A percentile compares a stretch with the other conserved stretches of the same genome.
phyloP scores from a whole-genome alignment of 129 eudicot species.

The Gnaphalium uliginosum region DNA sequence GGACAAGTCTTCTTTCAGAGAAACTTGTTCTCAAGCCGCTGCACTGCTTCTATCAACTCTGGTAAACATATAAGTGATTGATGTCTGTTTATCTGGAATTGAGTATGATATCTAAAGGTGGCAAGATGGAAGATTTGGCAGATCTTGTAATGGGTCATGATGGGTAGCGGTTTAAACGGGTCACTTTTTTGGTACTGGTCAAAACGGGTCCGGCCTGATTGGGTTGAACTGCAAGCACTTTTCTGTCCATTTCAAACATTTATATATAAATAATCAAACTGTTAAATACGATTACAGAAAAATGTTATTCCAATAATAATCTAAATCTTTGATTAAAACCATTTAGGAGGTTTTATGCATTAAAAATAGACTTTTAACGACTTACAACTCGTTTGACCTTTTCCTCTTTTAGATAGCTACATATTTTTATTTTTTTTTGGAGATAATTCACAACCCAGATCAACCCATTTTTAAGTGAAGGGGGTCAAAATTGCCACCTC shows the following conservation, averaged over 20 bases:
- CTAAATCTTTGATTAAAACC: not conserved
- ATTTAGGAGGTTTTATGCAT: conserved; percentile 17
- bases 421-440: not conserved
- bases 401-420: not conserved
- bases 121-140: not conserved
- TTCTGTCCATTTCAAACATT: not conserved
- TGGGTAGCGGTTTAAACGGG: not conserved
- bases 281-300: not conserved
- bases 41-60: conserved; percentile 91
- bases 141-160: not conserved
- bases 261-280: too few species aligned
- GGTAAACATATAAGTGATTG: conserved; percentile 39
- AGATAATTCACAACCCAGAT: not conserved
- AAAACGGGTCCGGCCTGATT: not conserved
- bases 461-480: not conserved
- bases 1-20: conserved; percentile 91
- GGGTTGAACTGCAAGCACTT: conserved; percentile 14
- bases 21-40: conserved; percentile 93
- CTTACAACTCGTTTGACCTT: not conserved
- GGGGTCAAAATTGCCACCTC: not conserved
- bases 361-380: not conserved
- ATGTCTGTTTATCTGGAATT: not conserved
- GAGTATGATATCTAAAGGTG: not conserved
- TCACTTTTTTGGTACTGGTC: not conserved
- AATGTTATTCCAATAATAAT: not conserved